phyloP scores from a whole-genome alignment of 1,284 basidiomycete species.

The Cronartium ribicola region DNA sequence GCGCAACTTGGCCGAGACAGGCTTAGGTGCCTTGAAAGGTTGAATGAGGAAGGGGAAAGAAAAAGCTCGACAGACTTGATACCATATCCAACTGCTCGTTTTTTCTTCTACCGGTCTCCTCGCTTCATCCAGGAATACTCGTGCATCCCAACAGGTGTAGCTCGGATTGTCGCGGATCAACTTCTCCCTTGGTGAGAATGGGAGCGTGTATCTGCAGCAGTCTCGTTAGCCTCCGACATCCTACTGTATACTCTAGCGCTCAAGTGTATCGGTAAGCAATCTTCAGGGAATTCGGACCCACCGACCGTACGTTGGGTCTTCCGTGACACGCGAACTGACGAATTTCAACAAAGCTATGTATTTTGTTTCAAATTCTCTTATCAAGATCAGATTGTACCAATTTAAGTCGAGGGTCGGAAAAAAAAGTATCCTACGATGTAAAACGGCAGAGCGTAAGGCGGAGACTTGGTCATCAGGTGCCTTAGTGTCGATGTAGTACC shows the following conservation, averaged over 20 bases:
- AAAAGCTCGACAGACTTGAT: slow-evolving; percentile 13
- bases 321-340: not conserved
- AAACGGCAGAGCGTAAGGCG: not conserved
- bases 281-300: not conserved
- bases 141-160: slow-evolving; percentile 26
- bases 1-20: too few species aligned
- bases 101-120: slow-evolving; percentile 15
- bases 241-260: too few species aligned
- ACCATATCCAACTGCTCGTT: slow-evolving; percentile 32
- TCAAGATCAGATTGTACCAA: not conserved
- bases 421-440: not conserved
- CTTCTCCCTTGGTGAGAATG: slow-evolving; percentile 32
- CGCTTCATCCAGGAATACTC: slow-evolving; percentile 14
- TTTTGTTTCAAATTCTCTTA: not conserved
- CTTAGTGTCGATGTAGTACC: not conserved
- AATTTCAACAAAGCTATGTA: not conserved
- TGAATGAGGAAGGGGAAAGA: not conserved
- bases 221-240: not conserved
- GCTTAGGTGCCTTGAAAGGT: too few species aligned
- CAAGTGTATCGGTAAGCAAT: too few species aligned
- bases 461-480: not conserved
- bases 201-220: slow-evolving; percentile 24
- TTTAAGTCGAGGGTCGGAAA: not conserved
- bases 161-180: slow-evolving; percentile 13
- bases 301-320: not conserved